phyloP scores from a whole-genome alignment of 2,329 filamentous ascomycete species.

The Aureobasidium sp. region DNA sequence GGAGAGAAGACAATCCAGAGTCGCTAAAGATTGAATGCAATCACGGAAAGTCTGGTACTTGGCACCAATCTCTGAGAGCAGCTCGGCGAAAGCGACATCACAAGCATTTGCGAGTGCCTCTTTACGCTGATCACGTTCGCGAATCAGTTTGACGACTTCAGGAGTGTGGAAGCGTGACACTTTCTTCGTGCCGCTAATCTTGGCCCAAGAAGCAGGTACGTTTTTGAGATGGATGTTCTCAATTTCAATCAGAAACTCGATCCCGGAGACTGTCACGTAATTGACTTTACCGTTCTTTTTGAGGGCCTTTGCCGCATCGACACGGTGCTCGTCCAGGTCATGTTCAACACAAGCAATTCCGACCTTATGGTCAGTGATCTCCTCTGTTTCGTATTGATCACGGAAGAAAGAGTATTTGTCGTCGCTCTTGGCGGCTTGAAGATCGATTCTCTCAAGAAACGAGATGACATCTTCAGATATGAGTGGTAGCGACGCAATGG shows the following conservation, averaged over 20 bases:
- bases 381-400: conserved; percentile 79
- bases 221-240: conserved; percentile 74
- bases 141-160: conserved; percentile 73
- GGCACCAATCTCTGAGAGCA: conserved; percentile 68
- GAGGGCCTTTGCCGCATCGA: conserved; percentile 63
- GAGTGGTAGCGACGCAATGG: conserved; percentile 66
- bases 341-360: conserved; percentile 89
- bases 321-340: conserved; percentile 71
- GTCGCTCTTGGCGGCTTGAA: conserved; percentile 71
- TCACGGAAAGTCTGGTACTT: conserved; percentile 88
- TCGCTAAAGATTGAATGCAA: conserved; percentile 75
- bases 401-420: conserved; percentile 95
- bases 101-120: conserved; percentile 89
- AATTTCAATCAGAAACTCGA: conserved; percentile 92
- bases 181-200: conserved; percentile 91
- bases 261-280: conserved; percentile 79
- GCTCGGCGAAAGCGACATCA: conserved; percentile 67
- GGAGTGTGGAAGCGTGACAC: conserved; percentile 90
- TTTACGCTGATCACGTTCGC: conserved; percentile 88
- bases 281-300: conserved; percentile 59
- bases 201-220: conserved; percentile 89
- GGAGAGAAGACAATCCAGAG: conserved; percentile 82
- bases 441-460: conserved; percentile 79
- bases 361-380: conserved; percentile 82
- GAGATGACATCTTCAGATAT: conserved; percentile 66